These are phyloP conservation scores for Gossypium sturtianum DNA, from an alignment of 345 rosid genomes.

Conservation along the genomic window DNA sequence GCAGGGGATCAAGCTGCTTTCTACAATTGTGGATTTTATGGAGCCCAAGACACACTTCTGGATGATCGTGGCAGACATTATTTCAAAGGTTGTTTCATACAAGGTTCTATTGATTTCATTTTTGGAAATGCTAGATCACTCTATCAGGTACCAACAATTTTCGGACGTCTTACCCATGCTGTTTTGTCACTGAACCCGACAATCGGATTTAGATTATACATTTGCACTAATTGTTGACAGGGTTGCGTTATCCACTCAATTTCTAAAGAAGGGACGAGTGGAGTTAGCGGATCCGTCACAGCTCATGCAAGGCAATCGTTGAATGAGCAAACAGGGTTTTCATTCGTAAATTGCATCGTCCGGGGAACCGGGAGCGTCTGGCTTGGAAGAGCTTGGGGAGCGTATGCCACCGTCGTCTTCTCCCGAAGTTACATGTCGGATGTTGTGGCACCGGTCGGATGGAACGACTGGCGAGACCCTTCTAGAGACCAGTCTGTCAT, in stretches of 20 bases:
- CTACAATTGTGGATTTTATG: constrained; percentile 74
- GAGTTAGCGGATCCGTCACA: constrained; percentile 43
- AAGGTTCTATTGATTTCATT: constrained; percentile 86
- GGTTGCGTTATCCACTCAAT: constrained; percentile 42
- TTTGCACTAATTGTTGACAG: constrained; percentile 16
- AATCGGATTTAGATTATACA: neutral
- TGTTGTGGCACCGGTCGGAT: constrained; percentile 51
- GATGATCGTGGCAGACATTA: constrained; percentile 74
- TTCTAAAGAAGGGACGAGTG: constrained; percentile 26
- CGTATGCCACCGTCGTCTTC: constrained; percentile 60
- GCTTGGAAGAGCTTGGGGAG: constrained; percentile 83
- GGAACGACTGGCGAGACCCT: constrained; percentile 68
- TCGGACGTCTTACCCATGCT: neutral
- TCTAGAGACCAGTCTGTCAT: constrained; percentile 53
- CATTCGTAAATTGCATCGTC: constrained; percentile 57
- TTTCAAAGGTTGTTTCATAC: constrained; percentile 62
- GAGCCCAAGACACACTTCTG: constrained; percentile 85
- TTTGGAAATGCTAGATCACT: constrained; percentile 71
- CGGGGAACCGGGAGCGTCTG: constrained; percentile 54
- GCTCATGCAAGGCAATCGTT: constrained; percentile 50
- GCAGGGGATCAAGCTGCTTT: constrained; percentile 77
- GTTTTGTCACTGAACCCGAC: neutral
- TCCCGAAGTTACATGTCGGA: constrained; percentile 56
- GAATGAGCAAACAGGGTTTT: constrained; percentile 55
- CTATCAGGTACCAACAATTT: constrained; percentile 37